phyloP scores from a whole-genome alignment of 164 flowering plant species.

The Annona squamosa region DNA sequence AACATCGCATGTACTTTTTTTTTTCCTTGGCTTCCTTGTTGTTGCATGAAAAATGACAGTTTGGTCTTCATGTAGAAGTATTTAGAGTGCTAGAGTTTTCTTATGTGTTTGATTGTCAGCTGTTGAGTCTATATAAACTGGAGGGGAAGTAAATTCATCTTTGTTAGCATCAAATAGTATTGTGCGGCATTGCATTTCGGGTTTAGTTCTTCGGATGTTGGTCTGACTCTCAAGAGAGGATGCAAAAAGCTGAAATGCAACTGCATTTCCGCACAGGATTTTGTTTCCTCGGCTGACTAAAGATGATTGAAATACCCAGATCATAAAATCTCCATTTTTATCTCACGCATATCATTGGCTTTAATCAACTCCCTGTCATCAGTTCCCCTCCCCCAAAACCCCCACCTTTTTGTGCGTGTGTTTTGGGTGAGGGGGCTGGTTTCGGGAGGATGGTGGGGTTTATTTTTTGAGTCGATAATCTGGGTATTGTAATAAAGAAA shows the following conservation, averaged over 20 bases:
- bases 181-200: too few species aligned
- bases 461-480: neutral
- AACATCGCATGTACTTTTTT: constrained; percentile 1
- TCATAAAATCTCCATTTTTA: neutral
- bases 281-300: neutral
- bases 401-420: too few species aligned
- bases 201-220: neutral
- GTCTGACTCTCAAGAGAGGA: neutral
- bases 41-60: neutral
- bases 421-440: too few species aligned
- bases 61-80: neutral
- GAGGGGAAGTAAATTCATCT: neutral
- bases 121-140: neutral
- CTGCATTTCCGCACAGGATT: neutral
- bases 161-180: too few species aligned
- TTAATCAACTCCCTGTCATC: neutral
- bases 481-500: neutral
- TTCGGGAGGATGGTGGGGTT: neutral
- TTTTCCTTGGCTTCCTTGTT: neutral
- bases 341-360: neutral
- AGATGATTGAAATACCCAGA: neutral
- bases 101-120: neutral
- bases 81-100: neutral
- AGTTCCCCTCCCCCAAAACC: neutral
- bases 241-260: neutral